Base-by-base conservation (phyloP, 1,284 basidiomycete genomes). In the Ustilago trichophora region DNA sequence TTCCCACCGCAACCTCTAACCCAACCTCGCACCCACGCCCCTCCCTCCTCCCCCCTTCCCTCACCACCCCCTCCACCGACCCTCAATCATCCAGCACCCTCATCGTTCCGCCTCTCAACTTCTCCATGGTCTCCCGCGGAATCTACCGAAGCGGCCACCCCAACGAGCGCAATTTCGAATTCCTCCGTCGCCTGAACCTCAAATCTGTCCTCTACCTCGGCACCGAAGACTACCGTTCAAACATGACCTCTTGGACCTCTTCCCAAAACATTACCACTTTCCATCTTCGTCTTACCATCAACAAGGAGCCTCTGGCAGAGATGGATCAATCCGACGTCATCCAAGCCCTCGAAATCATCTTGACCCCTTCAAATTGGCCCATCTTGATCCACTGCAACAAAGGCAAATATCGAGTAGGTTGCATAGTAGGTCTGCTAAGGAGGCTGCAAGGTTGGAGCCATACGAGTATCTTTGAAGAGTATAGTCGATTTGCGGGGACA, bases 361-460 rank as follows among this genome's bases (percentile, higher is more conserved):
- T 78, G n/a, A 65, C 75, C 45, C 54, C 53, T 19, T 36, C 51
- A 7, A 77, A 81, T 32, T 58, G 65, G 40, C 79, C 78, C 3
- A 69, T 78, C 21, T 59, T 81, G 24, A 64, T 81, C 19, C 79
- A 81, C 43, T 81, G 79, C 67, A 81, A 81, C 46, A 81, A 81
- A 42, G 79, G 78, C 36, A 77, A 78, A 47, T 78, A 80, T 43
- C 56, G 79, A 21, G 78, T 79, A 7, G 79, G 79, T 0, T 75
- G 74, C 46, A 45, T 81, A 11, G 75, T 76, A 0, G 79, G 76
- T 2, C 48, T 77, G 48, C 26, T 81, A 2, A 65, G 79, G 7
- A 63, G 75, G 32, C 40, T 81, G 25, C 79, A 81, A 33, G 72
- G 77, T 10, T 81, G 79, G 79, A 76, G 69, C 36, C 72, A 80